A percentile compares a stretch with the other conserved stretches of the same genome.
Evolutionary conservation across 192 early-diverging fungal genomes (phyloP).

Genomic region (Backusella sp.): DNA sequence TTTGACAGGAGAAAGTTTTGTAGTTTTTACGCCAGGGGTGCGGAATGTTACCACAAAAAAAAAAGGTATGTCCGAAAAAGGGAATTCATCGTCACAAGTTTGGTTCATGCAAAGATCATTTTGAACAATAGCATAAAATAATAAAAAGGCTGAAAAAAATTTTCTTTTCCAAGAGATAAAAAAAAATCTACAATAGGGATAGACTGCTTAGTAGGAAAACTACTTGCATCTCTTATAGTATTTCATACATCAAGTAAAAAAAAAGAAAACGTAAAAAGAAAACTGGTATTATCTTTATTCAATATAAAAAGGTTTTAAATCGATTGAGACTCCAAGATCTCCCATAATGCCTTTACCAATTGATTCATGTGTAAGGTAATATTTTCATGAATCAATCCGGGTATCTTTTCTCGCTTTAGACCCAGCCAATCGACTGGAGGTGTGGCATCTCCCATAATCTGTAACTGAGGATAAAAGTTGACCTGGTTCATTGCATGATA

Average conservation of each 20-base stretch:
- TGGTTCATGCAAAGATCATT: background rate
- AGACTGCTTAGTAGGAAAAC: too few species aligned
- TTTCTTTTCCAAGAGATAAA: too few species aligned
- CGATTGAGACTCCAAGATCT: background rate
- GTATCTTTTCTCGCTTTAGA: constrained; percentile 41
- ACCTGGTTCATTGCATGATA: constrained; percentile 20
- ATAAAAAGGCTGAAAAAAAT: too few species aligned
- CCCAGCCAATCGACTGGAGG: constrained; percentile 53
- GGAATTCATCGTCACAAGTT: background rate
- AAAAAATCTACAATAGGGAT: too few species aligned
- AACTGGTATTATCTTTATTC: background rate
- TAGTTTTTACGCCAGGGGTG: background rate
- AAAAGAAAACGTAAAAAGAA: background rate
- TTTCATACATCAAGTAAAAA: too few species aligned
- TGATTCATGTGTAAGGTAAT: constrained; percentile 44
- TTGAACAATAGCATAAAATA: too few species aligned
- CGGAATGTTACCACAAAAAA: background rate
- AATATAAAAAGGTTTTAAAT: background rate
- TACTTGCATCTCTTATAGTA: too few species aligned
- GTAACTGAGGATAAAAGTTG: constrained; percentile 45
- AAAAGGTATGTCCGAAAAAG: background rate
- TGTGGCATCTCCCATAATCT: constrained; percentile 49
- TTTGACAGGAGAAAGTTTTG: constrained; percentile 7
- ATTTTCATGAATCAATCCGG: constrained; percentile 43
- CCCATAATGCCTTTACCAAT: constrained; percentile 28